These are phyloP conservation scores for Pinus albicaulis DNA, from an alignment of 75 land plant genomes.

Conservation along the genomic window DNA sequence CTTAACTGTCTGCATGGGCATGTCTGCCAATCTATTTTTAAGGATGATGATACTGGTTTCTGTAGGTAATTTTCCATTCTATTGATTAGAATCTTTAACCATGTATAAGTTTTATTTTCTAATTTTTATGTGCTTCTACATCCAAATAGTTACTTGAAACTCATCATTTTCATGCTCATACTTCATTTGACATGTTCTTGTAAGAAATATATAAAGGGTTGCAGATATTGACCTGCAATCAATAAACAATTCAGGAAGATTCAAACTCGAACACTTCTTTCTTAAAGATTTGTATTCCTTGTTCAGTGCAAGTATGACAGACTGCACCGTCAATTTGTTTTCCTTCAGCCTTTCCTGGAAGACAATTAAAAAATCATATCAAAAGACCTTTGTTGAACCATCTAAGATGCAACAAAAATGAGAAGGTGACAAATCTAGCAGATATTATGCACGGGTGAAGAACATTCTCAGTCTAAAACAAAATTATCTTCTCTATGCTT, in stretches of 20 bases:
- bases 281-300: conserved; percentile 9
- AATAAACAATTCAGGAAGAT: conserved; percentile 25
- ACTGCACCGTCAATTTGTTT: conserved; percentile 22
- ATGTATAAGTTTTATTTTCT: neutral
- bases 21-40: neutral
- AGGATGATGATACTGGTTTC: neutral
- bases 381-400: neutral
- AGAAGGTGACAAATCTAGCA: neutral
- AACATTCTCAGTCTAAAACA: neutral
- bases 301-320: conserved; percentile 30
- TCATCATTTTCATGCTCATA: neutral
- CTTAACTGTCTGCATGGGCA: neutral
- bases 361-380: neutral
- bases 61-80: neutral
- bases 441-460: neutral
- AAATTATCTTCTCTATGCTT: neutral
- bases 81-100: neutral
- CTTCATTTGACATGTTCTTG: neutral
- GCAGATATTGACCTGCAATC: conserved; percentile 17
- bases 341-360: conserved; percentile 31
- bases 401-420: neutral
- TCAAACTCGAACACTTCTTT: conserved; percentile 11
- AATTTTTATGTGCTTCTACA: neutral
- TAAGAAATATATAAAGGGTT: neutral
- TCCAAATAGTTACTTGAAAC: neutral